Conservation (phyloP, 768 basidiomycete species). For the Steccherinum ochraceum region DNA sequence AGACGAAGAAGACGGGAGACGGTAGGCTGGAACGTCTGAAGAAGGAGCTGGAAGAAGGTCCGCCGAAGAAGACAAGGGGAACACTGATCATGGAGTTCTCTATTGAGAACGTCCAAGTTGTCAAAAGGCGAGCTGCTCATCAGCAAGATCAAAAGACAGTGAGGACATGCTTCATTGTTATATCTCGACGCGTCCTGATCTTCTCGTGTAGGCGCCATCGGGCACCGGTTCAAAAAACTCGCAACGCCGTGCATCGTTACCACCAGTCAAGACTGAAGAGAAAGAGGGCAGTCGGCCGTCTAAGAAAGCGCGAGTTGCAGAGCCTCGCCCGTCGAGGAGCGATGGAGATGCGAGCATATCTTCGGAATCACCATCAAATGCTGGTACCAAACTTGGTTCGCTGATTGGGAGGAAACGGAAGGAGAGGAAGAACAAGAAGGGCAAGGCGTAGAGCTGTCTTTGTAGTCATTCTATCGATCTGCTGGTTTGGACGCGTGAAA, state of each 20-base stretch:
- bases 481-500: no score
- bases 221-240: slow-evolving; percentile 9
- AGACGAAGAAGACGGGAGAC: slow-evolving; percentile 38
- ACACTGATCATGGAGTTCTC: slow-evolving; percentile 91
- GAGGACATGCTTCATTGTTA: slow-evolving; percentile 16
- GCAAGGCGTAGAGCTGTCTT: slow-evolving; percentile 7
- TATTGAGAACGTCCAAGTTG: slow-evolving; percentile 90
- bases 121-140: slow-evolving; percentile 62
- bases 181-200: no score
- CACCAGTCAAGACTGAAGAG: slow-evolving; percentile 18
- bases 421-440: slow-evolving; percentile 41
- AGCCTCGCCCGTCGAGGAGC: background rate
- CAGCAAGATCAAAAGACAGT: slow-evolving; percentile 33
- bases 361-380: slow-evolving; percentile 16
- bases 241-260: slow-evolving; percentile 10
- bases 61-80: slow-evolving; percentile 36
- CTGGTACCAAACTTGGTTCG: slow-evolving; percentile 49
- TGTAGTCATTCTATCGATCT: no score
- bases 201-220: slow-evolving; percentile 1
- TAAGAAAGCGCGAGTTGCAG: slow-evolving; percentile 16
- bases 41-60: slow-evolving; percentile 42
- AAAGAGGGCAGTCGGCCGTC: slow-evolving; percentile 21
- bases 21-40: slow-evolving; percentile 53
- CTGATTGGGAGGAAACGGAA: slow-evolving; percentile 80
- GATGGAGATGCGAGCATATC: background rate